These are phyloP conservation scores for Nyctanthes arbortristis DNA, from an alignment of 257 asterid genomes.

Conservation along the genomic window DNA sequence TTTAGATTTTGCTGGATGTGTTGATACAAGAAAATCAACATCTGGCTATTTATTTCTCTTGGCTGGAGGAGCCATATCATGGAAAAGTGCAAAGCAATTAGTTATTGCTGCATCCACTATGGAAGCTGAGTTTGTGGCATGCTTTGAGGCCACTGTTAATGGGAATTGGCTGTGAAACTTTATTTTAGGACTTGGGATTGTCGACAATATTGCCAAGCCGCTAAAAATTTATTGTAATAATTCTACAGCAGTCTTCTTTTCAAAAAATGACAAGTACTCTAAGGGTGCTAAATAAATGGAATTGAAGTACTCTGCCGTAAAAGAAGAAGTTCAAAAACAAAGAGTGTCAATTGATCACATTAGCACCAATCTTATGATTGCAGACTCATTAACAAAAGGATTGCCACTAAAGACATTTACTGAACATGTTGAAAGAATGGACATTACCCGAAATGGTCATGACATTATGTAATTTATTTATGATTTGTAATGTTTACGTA, in stretches of 20 bases:
- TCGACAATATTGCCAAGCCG: too few species aligned
- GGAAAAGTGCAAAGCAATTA: background rate
- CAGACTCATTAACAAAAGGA: background rate
- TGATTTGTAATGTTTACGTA: too few species aligned
- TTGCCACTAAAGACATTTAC: background rate
- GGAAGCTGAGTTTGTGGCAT: conserved; percentile 6
- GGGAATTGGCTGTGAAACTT: background rate
- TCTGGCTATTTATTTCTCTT: background rate
- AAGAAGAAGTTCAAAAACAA: background rate
- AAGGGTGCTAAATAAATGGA: conserved; percentile 2
- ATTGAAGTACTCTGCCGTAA: background rate
- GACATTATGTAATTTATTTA: too few species aligned
- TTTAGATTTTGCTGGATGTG: background rate
- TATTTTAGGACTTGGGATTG: background rate
- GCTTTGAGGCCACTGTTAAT: too few species aligned
- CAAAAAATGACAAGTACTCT: background rate
- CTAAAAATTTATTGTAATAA: too few species aligned
- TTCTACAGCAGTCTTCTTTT: too few species aligned
- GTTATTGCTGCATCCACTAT: background rate
- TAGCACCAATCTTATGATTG: conserved; percentile 6
- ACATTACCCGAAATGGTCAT: too few species aligned
- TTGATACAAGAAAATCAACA: background rate
- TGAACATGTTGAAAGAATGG: too few species aligned
- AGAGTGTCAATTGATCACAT: background rate
- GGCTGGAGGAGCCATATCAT: background rate